phyloP scores from a whole-genome alignment of 2,329 filamentous ascomycete genomes.

The Fusarium begoniae region DNA sequence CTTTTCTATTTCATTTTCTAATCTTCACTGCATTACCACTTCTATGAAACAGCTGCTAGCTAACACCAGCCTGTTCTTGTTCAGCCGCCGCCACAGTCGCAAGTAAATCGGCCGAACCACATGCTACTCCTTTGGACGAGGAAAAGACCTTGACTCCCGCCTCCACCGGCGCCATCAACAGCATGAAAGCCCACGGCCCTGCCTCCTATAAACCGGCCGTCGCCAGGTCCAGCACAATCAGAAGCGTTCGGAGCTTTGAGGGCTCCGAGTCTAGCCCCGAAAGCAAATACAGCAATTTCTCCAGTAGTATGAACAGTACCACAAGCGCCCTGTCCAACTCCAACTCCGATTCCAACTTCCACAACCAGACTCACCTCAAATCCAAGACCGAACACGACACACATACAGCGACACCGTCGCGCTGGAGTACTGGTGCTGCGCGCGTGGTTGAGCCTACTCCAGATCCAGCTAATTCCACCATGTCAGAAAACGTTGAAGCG shows the following conservation, averaged over 20 bases:
- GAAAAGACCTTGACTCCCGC: conserved; percentile 50
- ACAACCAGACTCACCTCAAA: conserved; percentile 46
- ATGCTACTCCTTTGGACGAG: conserved; percentile 42
- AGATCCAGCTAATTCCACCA: conserved; percentile 38
- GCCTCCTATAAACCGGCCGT: conserved; percentile 47
- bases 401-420: conserved; percentile 41
- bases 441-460: conserved; percentile 45
- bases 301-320: conserved; percentile 66
- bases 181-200: conserved; percentile 48
- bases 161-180: conserved; percentile 53
- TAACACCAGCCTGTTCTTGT: conserved; percentile 32
- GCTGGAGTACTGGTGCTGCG: conserved; percentile 46
- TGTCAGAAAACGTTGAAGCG: conserved; percentile 49
- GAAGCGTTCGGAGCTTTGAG: conserved; percentile 66
- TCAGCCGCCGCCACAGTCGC: conserved; percentile 30
- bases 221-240: conserved; percentile 58
- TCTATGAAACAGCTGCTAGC: conserved; percentile 1
- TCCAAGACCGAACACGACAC: conserved; percentile 49
- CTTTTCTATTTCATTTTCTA: conserved; percentile 2
- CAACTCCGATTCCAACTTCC: conserved; percentile 48
- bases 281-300: conserved; percentile 61
- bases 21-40: not conserved
- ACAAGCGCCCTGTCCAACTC: conserved; percentile 57
- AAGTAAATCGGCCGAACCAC: conserved; percentile 38
- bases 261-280: conserved; percentile 57